phyloP scores from a whole-genome alignment of 306 rosid genomes.

The Vigna angularis region DNA sequence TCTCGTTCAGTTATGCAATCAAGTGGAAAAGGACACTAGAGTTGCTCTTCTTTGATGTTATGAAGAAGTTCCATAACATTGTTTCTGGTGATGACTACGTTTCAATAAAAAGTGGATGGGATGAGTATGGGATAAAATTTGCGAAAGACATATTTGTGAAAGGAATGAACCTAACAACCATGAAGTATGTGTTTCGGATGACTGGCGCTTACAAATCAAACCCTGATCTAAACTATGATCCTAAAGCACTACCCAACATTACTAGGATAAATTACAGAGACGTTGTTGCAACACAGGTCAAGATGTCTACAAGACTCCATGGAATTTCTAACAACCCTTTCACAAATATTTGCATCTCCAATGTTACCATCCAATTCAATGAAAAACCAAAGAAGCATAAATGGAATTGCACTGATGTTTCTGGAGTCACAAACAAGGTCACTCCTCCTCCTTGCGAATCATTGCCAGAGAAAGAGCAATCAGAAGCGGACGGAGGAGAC shows the following conservation, averaged over 20 bases:
- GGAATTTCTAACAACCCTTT: too few relatives aligned
- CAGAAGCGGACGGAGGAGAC: too few relatives aligned
- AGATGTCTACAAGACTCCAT: too few relatives aligned
- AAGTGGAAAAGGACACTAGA: too few relatives aligned
- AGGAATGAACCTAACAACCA: slow-evolving; percentile 56
- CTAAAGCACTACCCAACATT: neutral
- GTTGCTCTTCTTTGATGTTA: too few relatives aligned
- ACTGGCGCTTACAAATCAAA: slow-evolving; percentile 65
- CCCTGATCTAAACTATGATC: slow-evolving; percentile 56
- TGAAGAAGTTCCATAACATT: slow-evolving; percentile 28
- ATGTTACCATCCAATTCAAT: too few relatives aligned
- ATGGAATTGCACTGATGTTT: slow-evolving; percentile 73
- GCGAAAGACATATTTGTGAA: slow-evolving; percentile 68
- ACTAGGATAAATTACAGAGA: too few relatives aligned
- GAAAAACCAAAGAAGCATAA: slow-evolving; percentile 46
- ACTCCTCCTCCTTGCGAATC: slow-evolving; percentile 59
- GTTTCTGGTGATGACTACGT: slow-evolving; percentile 83
- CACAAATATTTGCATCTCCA: too few relatives aligned
- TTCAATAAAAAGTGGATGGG: slow-evolving; percentile 80
- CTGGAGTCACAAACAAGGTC: slow-evolving; percentile 68
- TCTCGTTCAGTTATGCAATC: too few relatives aligned
- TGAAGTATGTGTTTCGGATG: slow-evolving; percentile 76
- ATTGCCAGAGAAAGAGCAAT: slow-evolving; percentile 47
- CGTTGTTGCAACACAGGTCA: too few relatives aligned
- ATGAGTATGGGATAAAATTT: slow-evolving; percentile 62